Evolutionary conservation across 2,329 filamentous ascomycete species (phyloP).

Genomic region (Coniochaeta sp.): DNA sequence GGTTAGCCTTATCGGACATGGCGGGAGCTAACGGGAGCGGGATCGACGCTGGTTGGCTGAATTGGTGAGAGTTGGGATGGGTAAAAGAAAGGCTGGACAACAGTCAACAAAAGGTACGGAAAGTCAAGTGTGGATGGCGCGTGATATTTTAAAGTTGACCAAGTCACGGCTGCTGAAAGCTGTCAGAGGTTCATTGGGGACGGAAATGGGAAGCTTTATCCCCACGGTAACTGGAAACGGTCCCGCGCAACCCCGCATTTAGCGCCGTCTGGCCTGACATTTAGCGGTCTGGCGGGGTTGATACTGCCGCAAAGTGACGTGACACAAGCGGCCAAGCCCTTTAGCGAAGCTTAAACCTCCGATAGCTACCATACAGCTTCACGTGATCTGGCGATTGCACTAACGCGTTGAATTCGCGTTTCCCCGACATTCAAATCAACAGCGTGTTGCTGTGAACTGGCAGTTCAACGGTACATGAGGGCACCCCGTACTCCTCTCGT

Average conservation of each 20-base stretch:
- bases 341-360: not conserved
- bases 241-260: not conserved
- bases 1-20: constrained; percentile 43
- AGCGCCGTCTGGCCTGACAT: not conserved
- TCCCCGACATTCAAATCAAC: not conserved
- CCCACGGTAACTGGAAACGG: not conserved
- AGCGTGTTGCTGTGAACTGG: too few relatives aligned
- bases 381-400: not conserved
- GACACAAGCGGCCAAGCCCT: not conserved
- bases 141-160: not conserved
- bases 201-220: not conserved
- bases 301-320: not conserved
- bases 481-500: too few relatives aligned
- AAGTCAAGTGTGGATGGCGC: not conserved
- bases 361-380: too few relatives aligned
- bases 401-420: not conserved
- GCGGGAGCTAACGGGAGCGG: constrained; percentile 11
- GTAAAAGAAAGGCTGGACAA: not conserved
- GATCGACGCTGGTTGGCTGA: not conserved
- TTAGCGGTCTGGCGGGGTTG: not conserved
- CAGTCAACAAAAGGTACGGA: not conserved
- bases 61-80: not conserved
- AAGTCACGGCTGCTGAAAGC: not conserved
- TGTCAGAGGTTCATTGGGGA: not conserved
- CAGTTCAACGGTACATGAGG: too few relatives aligned